Evolutionary conservation across 2,329 filamentous ascomycete genomes (phyloP).

Genomic region (Neoascochyta sp.): DNA sequence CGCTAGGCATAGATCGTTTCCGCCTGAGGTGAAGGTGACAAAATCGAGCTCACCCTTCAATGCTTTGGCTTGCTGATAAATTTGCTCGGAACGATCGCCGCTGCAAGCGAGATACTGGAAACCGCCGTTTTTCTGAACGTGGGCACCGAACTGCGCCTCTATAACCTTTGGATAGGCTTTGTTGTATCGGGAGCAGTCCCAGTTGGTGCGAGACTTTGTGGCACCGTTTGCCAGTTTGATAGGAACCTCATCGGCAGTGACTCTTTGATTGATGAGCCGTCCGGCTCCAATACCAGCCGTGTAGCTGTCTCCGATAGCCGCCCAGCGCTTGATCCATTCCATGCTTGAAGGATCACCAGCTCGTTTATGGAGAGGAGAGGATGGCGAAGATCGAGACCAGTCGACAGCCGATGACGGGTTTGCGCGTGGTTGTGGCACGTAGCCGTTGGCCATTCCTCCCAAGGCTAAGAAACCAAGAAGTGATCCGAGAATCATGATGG

Average conservation of each 20-base stretch:
- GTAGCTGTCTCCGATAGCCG: constrained; percentile 4
- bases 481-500: not conserved
- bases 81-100: constrained; percentile 4
- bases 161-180: constrained; percentile 4
- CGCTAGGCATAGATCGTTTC: constrained; percentile 2
- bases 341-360: not conserved
- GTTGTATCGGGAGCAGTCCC: constrained; percentile 2
- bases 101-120: constrained; percentile 6
- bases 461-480: not conserved
- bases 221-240: not conserved
- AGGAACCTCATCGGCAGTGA: constrained; percentile 1
- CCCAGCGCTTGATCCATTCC: constrained; percentile 5
- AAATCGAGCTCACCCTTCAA: constrained; percentile 3
- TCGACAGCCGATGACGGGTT: not conserved
- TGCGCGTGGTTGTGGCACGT: not conserved
- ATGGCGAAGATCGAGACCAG: not conserved
- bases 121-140: constrained; percentile 3
- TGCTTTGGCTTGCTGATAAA: constrained; percentile 2
- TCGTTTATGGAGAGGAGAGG: not conserved
- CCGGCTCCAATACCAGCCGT: constrained; percentile 3
- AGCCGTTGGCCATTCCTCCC: not conserved
- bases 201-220: constrained; percentile 1
- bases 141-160: constrained; percentile 4
- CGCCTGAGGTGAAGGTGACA: constrained; percentile 3
- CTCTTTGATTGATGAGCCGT: constrained; percentile 1